These are phyloP conservation scores for Umbilicaria muhlenbergii DNA, from an alignment of 495 filamentous ascomycete genomes.

Conservation along the genomic window DNA sequence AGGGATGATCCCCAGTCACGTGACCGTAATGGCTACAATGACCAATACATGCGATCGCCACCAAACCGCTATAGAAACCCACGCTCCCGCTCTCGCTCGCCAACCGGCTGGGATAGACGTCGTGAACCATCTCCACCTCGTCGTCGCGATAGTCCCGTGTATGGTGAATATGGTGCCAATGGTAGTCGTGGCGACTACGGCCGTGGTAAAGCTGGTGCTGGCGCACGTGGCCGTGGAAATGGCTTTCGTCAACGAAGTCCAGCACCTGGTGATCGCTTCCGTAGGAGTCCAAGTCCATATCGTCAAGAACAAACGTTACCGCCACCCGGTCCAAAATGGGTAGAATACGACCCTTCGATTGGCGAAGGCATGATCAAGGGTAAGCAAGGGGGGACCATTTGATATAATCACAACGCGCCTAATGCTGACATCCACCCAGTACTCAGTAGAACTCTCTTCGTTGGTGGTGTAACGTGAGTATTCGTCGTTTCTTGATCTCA, in stretches of 20 bases:
- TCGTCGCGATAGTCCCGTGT: slow-evolving; percentile 54
- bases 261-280: slow-evolving; percentile 31
- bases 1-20: slow-evolving; percentile 32
- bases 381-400: slow-evolving; percentile 16
- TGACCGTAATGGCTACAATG: slow-evolving; percentile 42
- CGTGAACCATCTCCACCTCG: slow-evolving; percentile 40
- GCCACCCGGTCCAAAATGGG: slow-evolving; percentile 53
- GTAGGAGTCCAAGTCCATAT: slow-evolving; percentile 43
- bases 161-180: slow-evolving; percentile 47
- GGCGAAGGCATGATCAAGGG: slow-evolving; percentile 66
- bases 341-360: slow-evolving; percentile 64
- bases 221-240: slow-evolving; percentile 34
- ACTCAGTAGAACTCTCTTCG: slow-evolving; percentile 85
- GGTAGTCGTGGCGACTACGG: slow-evolving; percentile 43
- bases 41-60: slow-evolving; percentile 40
- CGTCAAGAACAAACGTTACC: slow-evolving; percentile 36
- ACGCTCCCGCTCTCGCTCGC: slow-evolving; percentile 61
- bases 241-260: slow-evolving; percentile 83
- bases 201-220: slow-evolving; percentile 39
- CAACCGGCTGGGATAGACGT: slow-evolving; percentile 52
- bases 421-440: slow-evolving; percentile 29
- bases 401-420: background rate
- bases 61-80: slow-evolving; percentile 31
- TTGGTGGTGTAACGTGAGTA: slow-evolving; percentile 85
- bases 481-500: background rate